phyloP scores from a whole-genome alignment of 106 monocot genomes.

The Dioscorea zingiberensis region DNA sequence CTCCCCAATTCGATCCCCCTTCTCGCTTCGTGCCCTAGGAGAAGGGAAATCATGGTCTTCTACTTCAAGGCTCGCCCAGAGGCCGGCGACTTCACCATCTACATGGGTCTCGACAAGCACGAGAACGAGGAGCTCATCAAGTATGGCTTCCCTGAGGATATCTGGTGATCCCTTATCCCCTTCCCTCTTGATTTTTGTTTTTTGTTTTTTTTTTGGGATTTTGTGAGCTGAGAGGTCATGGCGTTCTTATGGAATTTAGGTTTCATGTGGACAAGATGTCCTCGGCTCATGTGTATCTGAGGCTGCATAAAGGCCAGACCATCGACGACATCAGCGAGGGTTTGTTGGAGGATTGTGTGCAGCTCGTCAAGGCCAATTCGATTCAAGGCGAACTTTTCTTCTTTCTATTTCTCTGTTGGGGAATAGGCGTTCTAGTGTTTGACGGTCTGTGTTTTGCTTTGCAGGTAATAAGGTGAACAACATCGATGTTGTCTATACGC shows the following conservation, averaged over 20 bases:
- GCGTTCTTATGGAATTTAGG: conserved; percentile 36
- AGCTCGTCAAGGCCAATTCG: conserved; percentile 97
- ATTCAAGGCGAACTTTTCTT: conserved; percentile 62
- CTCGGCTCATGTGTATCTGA: conserved; percentile 94
- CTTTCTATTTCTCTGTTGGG: background rate
- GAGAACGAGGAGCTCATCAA: conserved; percentile 99
- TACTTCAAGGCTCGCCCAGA: conserved; percentile 92
- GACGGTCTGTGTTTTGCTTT: conserved; percentile 1
- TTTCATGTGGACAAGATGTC: conserved; percentile 99
- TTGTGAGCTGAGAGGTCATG: background rate
- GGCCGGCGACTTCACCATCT: conserved; percentile 88
- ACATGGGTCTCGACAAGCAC: conserved; percentile 96
- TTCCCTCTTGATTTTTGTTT: background rate
- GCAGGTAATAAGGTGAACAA: conserved; percentile 98
- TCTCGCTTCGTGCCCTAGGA: background rate
- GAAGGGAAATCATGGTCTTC: conserved; percentile 52
- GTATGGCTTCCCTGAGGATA: conserved; percentile 89
- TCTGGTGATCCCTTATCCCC: conserved; percentile 49
- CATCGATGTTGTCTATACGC: conserved; percentile 91
- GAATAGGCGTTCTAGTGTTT: background rate
- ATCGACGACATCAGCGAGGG: conserved; percentile 91
- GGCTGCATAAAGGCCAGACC: conserved; percentile 84
- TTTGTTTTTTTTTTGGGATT: background rate
- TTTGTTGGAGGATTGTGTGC: conserved; percentile 86
- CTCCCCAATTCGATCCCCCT: background rate